phyloP scores from a whole-genome alignment of 164 flowering plant species.

The Magnolia changhungtana region DNA sequence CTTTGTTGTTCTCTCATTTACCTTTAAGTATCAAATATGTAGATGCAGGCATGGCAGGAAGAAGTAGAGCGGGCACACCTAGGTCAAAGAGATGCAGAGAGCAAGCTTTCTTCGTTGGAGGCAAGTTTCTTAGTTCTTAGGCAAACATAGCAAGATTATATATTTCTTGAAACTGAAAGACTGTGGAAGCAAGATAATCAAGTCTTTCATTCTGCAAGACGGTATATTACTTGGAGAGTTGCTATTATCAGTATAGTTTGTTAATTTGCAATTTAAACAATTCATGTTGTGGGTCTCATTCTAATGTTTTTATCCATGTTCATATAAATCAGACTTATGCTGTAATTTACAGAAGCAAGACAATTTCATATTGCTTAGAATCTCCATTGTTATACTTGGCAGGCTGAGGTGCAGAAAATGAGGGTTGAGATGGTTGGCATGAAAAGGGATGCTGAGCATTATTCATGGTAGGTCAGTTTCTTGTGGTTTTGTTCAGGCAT shows the following conservation, averaged over 20 bases:
- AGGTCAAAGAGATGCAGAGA: conserved; percentile 95
- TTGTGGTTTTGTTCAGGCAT: neutral
- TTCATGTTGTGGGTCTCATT: no score
- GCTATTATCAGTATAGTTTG: neutral
- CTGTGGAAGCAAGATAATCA: neutral
- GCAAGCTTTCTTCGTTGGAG: conserved; percentile 82
- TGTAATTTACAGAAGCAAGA: neutral
- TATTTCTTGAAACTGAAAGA: neutral
- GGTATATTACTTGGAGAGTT: neutral
- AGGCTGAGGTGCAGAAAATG: conserved; percentile 90
- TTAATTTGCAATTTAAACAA: no score
- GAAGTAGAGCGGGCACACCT: conserved; percentile 98
- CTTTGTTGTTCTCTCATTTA: neutral
- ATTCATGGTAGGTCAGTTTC: conserved; percentile 77
- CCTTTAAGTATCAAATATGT: conserved; percentile 10
- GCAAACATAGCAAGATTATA: neutral
- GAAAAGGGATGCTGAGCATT: conserved; percentile 99
- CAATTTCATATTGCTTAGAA: neutral
- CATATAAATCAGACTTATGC: no score
- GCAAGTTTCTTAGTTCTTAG: conserved; percentile 34
- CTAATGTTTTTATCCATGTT: no score
- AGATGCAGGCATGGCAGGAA: conserved; percentile 99
- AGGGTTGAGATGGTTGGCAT: conserved; percentile 99
- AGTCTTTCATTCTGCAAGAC: neutral
- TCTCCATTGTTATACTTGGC: no score